A percentile compares a stretch with the other conserved stretches of the same genome.
These are phyloP conservation scores for Hymenoscyphus occultus DNA, from an alignment of 2,329 filamentous ascomycete genomes.

Conservation along the genomic window DNA sequence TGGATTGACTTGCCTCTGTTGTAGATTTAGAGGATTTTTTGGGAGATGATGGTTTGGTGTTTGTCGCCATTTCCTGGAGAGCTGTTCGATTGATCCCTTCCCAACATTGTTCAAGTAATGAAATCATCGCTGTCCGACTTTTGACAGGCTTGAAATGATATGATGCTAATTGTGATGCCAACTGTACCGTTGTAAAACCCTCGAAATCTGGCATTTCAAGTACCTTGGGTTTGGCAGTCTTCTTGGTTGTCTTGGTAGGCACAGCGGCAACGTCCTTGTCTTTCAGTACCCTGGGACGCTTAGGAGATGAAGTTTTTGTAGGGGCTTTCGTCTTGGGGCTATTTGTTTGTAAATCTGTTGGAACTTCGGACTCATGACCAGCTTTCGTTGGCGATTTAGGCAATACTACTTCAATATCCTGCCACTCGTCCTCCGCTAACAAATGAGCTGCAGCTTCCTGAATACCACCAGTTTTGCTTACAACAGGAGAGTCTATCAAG, in stretches of 20 bases:
- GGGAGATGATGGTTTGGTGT: slow-evolving; percentile 18
- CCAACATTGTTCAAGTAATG: slow-evolving; percentile 70
- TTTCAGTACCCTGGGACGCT: slow-evolving; percentile 11
- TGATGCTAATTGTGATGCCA: slow-evolving; percentile 58
- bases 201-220: slow-evolving; percentile 53
- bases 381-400: not conserved
- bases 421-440: slow-evolving; percentile 24
- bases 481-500: slow-evolving; percentile 42
- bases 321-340: slow-evolving; percentile 14
- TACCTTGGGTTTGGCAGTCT: slow-evolving; percentile 12
- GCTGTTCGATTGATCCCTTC: slow-evolving; percentile 48
- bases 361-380: not conserved
- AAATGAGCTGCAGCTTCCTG: not conserved
- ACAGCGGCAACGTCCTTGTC: not conserved
- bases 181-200: slow-evolving; percentile 58
- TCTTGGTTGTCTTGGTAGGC: slow-evolving; percentile 16
- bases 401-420: slow-evolving; percentile 24
- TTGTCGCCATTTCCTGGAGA: slow-evolving; percentile 29
- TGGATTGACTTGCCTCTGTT: not conserved
- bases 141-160: slow-evolving; percentile 74
- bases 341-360: slow-evolving; percentile 10
- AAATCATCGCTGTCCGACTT: slow-evolving; percentile 65
- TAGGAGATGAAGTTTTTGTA: not conserved
- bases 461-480: not conserved
- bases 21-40: slow-evolving; percentile 8